Percentiles rank a stretch among this genome's conserved stretches.
phyloP scores from a whole-genome alignment of 2,329 filamentous ascomycete genomes.

The Sphaerulina musiva region DNA sequence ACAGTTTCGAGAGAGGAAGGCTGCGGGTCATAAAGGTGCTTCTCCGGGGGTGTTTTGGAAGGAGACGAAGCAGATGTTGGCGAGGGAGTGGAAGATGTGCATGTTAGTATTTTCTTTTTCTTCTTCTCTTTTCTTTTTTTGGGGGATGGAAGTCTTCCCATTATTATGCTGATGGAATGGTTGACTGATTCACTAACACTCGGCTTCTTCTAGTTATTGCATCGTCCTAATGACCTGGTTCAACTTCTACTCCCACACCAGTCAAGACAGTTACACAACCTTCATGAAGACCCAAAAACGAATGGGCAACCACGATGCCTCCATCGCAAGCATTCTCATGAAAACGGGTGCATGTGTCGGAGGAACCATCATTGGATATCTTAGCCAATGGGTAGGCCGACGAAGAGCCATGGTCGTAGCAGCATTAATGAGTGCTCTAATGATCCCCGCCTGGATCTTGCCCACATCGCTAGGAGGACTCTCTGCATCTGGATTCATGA shows the following conservation, averaged over 20 bases:
- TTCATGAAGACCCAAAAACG: conserved; percentile 71
- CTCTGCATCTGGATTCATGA: conserved; percentile 60
- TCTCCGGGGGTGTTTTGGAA: conserved; percentile 54
- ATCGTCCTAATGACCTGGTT: conserved; percentile 70
- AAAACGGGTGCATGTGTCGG: conserved; percentile 71
- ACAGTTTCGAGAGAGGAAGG: conserved; percentile 66
- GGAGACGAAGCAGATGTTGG: conserved; percentile 62
- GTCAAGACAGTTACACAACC: conserved; percentile 74
- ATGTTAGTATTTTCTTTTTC: not conserved
- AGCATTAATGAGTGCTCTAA: conserved; percentile 51
- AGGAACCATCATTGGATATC: conserved; percentile 65
- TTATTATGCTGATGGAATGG: no score
- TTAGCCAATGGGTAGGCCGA: conserved; percentile 68
- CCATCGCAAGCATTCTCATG: conserved; percentile 73
- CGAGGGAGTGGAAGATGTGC: conserved; percentile 63
- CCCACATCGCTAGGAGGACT: conserved; percentile 54
- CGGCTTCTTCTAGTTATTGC: conserved; percentile 62
- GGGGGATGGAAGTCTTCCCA: no score
- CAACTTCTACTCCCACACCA: conserved; percentile 70
- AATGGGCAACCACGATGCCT: conserved; percentile 56
- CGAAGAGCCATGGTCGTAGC: conserved; percentile 60
- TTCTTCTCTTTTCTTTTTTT: no score
- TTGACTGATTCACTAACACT: no score
- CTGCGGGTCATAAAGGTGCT: conserved; percentile 47
- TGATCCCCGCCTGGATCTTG: conserved; percentile 67